Conservation (phyloP, 495 filamentous ascomycete genomes). For the Penicillium coffeae region DNA sequence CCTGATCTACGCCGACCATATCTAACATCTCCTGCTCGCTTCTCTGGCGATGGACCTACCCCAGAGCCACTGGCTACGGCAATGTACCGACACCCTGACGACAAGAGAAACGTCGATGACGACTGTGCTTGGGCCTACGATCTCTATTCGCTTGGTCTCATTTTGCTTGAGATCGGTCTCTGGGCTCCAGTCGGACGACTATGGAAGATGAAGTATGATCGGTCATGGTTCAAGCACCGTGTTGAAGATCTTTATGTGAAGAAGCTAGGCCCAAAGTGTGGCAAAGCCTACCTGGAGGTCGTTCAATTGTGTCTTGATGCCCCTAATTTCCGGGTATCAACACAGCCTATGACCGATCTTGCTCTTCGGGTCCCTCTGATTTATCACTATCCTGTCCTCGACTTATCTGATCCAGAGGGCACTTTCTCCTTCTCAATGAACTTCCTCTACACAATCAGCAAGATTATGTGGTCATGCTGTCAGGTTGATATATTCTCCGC, state of each 20-base stretch:
- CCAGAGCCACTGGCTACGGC: conserved; percentile 50
- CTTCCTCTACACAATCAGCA: conserved; percentile 45
- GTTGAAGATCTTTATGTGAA: conserved; percentile 60
- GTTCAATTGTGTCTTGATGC: conserved; percentile 77
- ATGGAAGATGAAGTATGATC: conserved; percentile 64
- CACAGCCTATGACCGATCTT: conserved; percentile 53
- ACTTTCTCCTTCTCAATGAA: conserved; percentile 48
- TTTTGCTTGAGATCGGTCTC: conserved; percentile 81
- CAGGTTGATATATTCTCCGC: conserved; percentile 45
- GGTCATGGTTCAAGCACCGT: conserved; percentile 58
- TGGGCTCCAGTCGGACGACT: conserved; percentile 74
- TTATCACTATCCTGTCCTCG: conserved; percentile 47
- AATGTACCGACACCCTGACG: conserved; percentile 76
- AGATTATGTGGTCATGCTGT: conserved; percentile 42
- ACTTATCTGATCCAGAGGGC: conserved; percentile 43
- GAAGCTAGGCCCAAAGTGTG: conserved; percentile 68
- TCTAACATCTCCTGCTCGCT: conserved; percentile 76
- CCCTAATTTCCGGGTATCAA: conserved; percentile 57
- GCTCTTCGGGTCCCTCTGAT: conserved; percentile 40
- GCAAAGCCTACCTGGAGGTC: conserved; percentile 72
- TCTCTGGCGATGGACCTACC: conserved; percentile 60
- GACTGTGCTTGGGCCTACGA: conserved; percentile 61
- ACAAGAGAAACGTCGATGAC: conserved; percentile 56
- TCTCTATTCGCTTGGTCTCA: conserved; percentile 77
- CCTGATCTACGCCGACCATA: conserved; percentile 70